Base-by-base conservation (phyloP, 768 basidiomycete species). In the Russula sp. region DNA sequence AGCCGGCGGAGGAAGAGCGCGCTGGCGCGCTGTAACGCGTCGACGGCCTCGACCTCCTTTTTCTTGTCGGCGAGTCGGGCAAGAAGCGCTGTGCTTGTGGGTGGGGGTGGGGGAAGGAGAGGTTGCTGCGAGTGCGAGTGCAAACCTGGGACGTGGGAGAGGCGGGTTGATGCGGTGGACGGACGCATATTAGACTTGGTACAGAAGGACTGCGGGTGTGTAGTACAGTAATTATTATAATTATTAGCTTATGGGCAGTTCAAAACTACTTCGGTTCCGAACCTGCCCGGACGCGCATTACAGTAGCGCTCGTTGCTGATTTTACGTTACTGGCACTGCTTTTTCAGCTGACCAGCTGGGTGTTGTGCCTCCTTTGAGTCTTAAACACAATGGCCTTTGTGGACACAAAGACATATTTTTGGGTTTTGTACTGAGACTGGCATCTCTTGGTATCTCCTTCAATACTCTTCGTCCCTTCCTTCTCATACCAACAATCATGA, bases 41-140 rank as follows among this genome's bases (percentile, higher is more conserved):
- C 78, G 29, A 90, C 86, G 0, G 86, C 87, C 58, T 90, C 88
- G 58, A 77, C 83, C 70, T 91, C 89, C 69, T 88, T 90, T 76
- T 88, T 90, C 76, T 90, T 90, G 69, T 91, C 88, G 2, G 78
- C 58, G 47, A 88, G 78, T 65, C 84, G 85, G 18, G 81, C 77
- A 1, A 74, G 61, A 1, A 83, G 78, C 0, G 81, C 82, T 2
- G 81, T 75, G 53, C 76, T 78, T 45, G 76, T 75, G 7, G 73
- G 72, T 39, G 79, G 74, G 7, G 75, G 69, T 2, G 25, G 25
- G 3, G 25, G 25, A 29, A 3, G 25, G 25, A 2, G 25, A 29
- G 25, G 25, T 29, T 29, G 25, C 25, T 29, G 25, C 25, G 60
- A 73, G 35, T 60, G 59, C 9, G 70, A 41, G 74, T 60, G 59